Percentiles rank a stretch among this genome's conserved stretches.
These are phyloP conservation scores for Rhodotorula mucilaginosa DNA, from an alignment of 1,284 basidiomycete genomes.

Conservation along the genomic window DNA sequence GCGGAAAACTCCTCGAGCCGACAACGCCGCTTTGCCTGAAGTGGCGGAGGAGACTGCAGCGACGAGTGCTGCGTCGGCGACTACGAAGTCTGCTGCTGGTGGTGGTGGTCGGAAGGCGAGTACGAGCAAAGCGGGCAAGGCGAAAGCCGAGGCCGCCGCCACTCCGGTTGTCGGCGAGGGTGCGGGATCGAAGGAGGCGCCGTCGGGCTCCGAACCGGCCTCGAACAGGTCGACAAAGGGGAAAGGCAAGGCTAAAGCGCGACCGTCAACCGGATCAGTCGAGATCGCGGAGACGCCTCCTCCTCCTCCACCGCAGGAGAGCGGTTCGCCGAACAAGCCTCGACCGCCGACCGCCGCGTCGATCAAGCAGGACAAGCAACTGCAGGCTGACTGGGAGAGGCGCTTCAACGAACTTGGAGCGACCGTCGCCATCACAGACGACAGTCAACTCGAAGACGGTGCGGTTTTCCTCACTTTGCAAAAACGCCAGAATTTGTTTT, in stretches of 20 bases:
- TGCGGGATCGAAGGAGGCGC: background rate
- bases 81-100: background rate
- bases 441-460: conserved; percentile 19
- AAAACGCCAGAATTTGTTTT: background rate
- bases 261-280: too few species aligned
- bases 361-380: background rate
- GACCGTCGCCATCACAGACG: conserved; percentile 2
- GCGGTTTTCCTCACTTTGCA: background rate
- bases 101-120: background rate
- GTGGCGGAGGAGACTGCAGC: background rate
- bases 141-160: background rate
- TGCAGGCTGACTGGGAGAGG: conserved; percentile 6
- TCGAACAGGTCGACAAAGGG: too few species aligned
- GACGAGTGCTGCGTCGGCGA: background rate
- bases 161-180: background rate
- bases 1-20: background rate
- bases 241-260: too few species aligned
- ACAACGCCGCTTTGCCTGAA: background rate
- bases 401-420: background rate
- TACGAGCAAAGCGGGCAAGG: background rate
- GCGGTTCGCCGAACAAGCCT: background rate
- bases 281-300: background rate
- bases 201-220: too few species aligned
- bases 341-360: too few species aligned
- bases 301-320: background rate